Percentiles rank a stretch among this genome's conserved stretches.
These are phyloP conservation scores for Tetrastigma voinierianum DNA, from an alignment of 164 flowering plant species.

Conservation along the genomic window DNA sequence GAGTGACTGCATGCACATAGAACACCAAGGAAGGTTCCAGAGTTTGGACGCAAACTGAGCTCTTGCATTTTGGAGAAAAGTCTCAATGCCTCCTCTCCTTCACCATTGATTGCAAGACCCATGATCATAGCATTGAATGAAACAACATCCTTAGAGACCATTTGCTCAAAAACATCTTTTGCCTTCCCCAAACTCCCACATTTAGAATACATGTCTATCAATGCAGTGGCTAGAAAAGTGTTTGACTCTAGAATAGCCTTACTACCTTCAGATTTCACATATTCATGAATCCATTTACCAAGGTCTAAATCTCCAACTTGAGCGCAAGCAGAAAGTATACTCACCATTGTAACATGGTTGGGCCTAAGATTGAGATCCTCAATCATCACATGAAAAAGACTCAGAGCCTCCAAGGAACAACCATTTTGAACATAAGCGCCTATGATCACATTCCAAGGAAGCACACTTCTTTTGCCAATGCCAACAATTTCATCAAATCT, in stretches of 20 bases:
- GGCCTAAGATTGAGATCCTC: slow-evolving; percentile 28
- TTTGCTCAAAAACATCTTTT: slow-evolving; percentile 34
- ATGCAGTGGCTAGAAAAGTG: slow-evolving; percentile 48
- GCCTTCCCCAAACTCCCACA: slow-evolving; percentile 55
- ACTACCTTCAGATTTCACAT: slow-evolving; percentile 30
- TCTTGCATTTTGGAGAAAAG: slow-evolving; percentile 47
- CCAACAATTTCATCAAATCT: slow-evolving; percentile 32
- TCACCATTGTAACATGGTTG: slow-evolving; percentile 74
- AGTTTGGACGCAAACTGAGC: slow-evolving; percentile 39
- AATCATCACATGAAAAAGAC: slow-evolving; percentile 42
- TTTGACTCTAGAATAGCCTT: slow-evolving; percentile 41
- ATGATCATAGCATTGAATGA: slow-evolving; percentile 70
- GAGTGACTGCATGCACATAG: slow-evolving; percentile 67
- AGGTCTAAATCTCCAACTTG: slow-evolving; percentile 62
- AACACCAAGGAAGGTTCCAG: slow-evolving; percentile 48
- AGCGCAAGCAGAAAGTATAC: slow-evolving; percentile 67
- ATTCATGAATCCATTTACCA: slow-evolving; percentile 57
- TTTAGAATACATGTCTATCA: slow-evolving; percentile 74
- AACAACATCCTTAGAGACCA: slow-evolving; percentile 46
- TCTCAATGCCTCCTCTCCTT: slow-evolving; percentile 50
- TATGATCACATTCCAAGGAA: slow-evolving; percentile 64
- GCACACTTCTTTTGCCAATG: slow-evolving; percentile 36
- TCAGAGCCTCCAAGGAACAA: slow-evolving; percentile 45
- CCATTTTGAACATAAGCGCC: slow-evolving; percentile 54
- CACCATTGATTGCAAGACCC: slow-evolving; percentile 61